Percentiles rank a stretch among this genome's conserved stretches.
Evolutionary conservation across 371 early-diverging fungal genomes (phyloP).

Genomic region (Mortierella sp.): DNA sequence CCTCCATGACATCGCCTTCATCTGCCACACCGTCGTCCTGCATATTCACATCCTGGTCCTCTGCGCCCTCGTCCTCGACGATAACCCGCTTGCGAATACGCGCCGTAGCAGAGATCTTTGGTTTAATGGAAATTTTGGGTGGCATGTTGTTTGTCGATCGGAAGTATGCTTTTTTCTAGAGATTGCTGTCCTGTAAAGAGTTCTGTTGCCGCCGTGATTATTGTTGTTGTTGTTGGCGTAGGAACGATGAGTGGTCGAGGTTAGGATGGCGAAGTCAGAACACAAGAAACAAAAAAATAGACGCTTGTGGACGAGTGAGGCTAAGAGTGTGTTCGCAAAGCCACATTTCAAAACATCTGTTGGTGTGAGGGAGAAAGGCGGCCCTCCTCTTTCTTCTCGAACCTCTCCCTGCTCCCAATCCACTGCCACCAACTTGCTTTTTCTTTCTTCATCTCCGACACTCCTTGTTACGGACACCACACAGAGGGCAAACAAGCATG

Average conservation of each 20-base stretch:
- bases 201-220: not conserved
- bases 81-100: conserved; percentile 39
- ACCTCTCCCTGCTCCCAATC: not conserved
- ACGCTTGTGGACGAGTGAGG: not conserved
- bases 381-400: not conserved
- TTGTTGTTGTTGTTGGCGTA: not conserved
- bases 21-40: conserved; percentile 20
- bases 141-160: conserved; percentile 23
- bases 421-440: not conserved
- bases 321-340: conserved; percentile 10
- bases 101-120: conserved; percentile 33
- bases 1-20: conserved; percentile 42
- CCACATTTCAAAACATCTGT: conserved; percentile 46
- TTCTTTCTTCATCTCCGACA: not conserved
- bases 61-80: conserved; percentile 35
- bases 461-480: not conserved
- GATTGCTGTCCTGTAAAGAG: not conserved
- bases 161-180: too few relatives aligned
- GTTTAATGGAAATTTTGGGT: conserved; percentile 49
- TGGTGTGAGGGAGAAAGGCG: too few relatives aligned
- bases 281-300: not conserved
- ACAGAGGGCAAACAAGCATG: conserved; percentile 13
- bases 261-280: not conserved
- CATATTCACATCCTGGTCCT: conserved; percentile 24
- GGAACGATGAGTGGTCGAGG: not conserved